Base-by-base conservation (phyloP, 805 yeast genomes). In the Teunomyces cretensis region DNA sequence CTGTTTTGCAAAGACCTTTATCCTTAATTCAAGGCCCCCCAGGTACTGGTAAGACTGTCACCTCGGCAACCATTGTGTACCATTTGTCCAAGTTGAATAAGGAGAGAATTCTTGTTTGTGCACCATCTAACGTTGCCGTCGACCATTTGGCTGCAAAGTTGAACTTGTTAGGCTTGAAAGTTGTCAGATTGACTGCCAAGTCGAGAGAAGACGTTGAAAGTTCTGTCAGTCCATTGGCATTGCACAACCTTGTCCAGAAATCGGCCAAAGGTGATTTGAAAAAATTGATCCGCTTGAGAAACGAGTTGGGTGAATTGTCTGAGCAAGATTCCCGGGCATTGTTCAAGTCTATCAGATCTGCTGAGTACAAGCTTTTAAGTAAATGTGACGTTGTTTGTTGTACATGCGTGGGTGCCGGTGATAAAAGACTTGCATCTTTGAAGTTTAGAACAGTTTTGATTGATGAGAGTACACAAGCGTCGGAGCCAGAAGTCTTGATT, bases 11-110 rank as follows among this genome's bases (percentile, higher is more conserved):
- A 55, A 73, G 81, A 52, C 96, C 96, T 1, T 70, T 90, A 36
- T 79, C 94, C 5, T 73, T 89, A 52, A 88, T 89, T 50, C 97
- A 91, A 63, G 97, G 97, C 13, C 97, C 97, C 8, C 97, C 97
- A 3, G 77, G 77, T 14, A 91, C 97, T 0, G 97, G 97, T 61
- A 91, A 91, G 60, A 91, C 97, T 0, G 95, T 88, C 12, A 90
- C 96, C 0, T 88, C 96, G 0, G 92, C 96, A 1, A 84, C 96
- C 0, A 87, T 91, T 46, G 79, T 90, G 26, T 84, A 87, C 54
- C 96, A 88, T 56, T 68, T 89, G 43, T 74, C 82, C 2, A 79
- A 80, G 47, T 58, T 83, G 48, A 80, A 79, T 54, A 78, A 79
- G 44, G 83, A 80, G 39, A 79, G 80, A 49, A 81, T 90, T 7